Base-by-base conservation (phyloP, 768 basidiomycete genomes). In the Paxillus rubicundulus region DNA sequence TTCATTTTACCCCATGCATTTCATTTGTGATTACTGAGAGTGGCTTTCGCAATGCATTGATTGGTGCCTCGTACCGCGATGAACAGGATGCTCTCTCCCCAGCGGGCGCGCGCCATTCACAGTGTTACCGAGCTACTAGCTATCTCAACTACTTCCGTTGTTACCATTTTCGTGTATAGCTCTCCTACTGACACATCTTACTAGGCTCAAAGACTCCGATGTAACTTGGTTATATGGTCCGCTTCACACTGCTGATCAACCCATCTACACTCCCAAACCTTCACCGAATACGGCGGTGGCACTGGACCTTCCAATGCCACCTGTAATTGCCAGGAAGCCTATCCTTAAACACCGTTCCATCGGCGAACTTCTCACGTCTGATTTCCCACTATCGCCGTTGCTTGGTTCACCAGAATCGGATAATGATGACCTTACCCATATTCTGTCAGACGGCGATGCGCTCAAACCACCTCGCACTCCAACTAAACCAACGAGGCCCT, bases 201-300 rank as follows among this genome's bases (percentile, higher is more conserved):
- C 4, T 74, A 98, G 96, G 96, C 84, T 99, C 62, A 99, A 99
- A 71, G 96, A 99, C 71, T 94, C 91, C 6, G 96, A 99, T 68
- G 96, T 98, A 37, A 99, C 97, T 2, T 99, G 96, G 96, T 82
- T 99, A 1, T 98, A 99, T 64, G 96, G 96, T 0, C 96, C 96
- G 18, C 76, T 99, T 0, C 96, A 99, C 69, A 92, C 93, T 1
- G 92, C 92, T n/a, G 84, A 86, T 41, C 92, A 92, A 59, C 89
- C 87, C 73, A 77, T 84, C 4, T 87, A 86, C 4, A 83, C 85
- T 0, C 79, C 78, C 34, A 64, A 64, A 46, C 70, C 76, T 7
- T 70, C 74, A 1, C 72, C 72, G 16, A 71, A 70, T 34, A 65
- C 63, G 1, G 62, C 71, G 9, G 69, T 74, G 30, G 66, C 68